A percentile compares a stretch with the other conserved stretches of the same genome.
phyloP scores from a whole-genome alignment of 108 stramenopile species.

The Poteriospumella lacustris region DNA sequence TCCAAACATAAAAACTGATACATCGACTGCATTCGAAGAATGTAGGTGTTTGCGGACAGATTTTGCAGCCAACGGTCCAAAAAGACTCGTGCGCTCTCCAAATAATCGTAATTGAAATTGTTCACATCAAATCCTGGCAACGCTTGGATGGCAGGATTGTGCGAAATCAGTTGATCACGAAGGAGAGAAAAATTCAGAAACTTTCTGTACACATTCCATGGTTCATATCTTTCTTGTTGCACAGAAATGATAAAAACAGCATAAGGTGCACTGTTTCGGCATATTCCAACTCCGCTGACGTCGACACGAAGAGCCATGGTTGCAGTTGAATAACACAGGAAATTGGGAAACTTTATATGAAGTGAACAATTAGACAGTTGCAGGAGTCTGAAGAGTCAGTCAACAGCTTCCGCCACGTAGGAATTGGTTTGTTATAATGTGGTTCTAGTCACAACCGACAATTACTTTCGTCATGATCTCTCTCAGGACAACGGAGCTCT shows the following conservation, averaged over 20 bases:
- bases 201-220: constrained; percentile 20
- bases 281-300: constrained; percentile 15
- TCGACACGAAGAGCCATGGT: constrained; percentile 5
- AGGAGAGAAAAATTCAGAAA: neutral
- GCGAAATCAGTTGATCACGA: neutral
- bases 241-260: constrained; percentile 25
- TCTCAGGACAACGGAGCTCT: too few species aligned
- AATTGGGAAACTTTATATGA: too few species aligned
- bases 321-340: too few species aligned
- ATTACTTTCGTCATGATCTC: too few species aligned
- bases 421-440: too few species aligned
- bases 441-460: too few species aligned
- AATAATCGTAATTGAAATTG: neutral
- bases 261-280: neutral
- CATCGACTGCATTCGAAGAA: constrained; percentile 23
- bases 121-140: neutral
- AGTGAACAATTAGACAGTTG: too few species aligned
- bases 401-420: too few species aligned
- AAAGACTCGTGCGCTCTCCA: constrained; percentile 39
- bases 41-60: constrained; percentile 24
- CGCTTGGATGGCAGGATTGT: neutral
- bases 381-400: too few species aligned
- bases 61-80: constrained; percentile 41
- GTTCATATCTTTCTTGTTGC: constrained; percentile 21
- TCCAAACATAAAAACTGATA: constrained; percentile 40